Base-by-base conservation (phyloP, 1,139 yeast genomes). In the Spathaspora sp. region DNA sequence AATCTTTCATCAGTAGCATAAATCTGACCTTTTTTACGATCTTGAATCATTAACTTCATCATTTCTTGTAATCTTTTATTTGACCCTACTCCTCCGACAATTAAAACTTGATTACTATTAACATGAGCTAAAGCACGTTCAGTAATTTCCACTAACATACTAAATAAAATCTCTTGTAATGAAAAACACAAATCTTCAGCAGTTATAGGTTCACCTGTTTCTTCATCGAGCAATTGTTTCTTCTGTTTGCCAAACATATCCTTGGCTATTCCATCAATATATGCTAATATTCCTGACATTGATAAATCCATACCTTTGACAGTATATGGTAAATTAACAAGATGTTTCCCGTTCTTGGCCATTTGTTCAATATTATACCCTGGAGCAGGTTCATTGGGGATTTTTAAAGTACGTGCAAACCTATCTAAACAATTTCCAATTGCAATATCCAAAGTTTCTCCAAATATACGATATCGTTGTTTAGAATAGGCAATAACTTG, bases 91-190 rank as follows among this genome's bases (percentile, higher is more conserved):
- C 99, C 99, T 7, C 99, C 99, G 3, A 93, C 99, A 47, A 93
- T 89, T 46, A 93, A 72, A 15, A 93, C 99, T 61, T 91, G 96
- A 51, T 80, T 80, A 17, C 95, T 81, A 56, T 87, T 86, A 3
- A 93, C 98, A 60, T 93, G 99, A 0, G 99, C 99, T 95, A 93
- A 87, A 1, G 99, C 99, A 41, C 99, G 75, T 63, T 93, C 99
- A 0, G 99, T 93, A 56, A 93, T 93, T 66, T 93, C 99, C 17
- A 95, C 98, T 52, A 93, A 78, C 99, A 93, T 93, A 11, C 97
- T 91, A 64, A 86, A 93, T 36, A 93, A 70, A 37, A 90, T 86
- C 60, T 93, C 99, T 60, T 93, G 99, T 53, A 93, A 70, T 4
- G 97, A 89, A 60, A 84, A 93, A 64, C 99, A 93, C 47, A 93